These are phyloP conservation scores for Stromatinia cepivora DNA, from an alignment of 2,329 filamentous ascomycete genomes.

Conservation along the genomic window DNA sequence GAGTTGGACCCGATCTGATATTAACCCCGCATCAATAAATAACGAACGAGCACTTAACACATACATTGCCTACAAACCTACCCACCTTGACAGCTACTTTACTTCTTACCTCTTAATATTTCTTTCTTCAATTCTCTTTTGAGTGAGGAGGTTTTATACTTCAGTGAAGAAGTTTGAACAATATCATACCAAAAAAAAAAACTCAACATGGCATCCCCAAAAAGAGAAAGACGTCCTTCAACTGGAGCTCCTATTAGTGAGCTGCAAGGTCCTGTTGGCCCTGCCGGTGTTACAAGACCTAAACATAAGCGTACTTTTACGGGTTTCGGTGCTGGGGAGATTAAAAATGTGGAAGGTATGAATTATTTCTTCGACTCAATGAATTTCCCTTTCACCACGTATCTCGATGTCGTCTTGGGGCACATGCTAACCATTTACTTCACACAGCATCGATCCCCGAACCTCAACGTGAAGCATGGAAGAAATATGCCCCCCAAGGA, in stretches of 20 bases:
- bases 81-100: background rate
- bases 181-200: background rate
- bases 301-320: constrained; percentile 98
- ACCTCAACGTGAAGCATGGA: constrained; percentile 79
- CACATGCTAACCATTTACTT: constrained; percentile 12
- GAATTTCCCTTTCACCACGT: background rate
- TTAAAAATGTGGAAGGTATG: constrained; percentile 88
- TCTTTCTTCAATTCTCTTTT: background rate
- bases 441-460: constrained; percentile 77
- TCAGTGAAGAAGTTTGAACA: background rate
- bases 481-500: constrained; percentile 59
- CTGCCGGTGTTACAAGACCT: constrained; percentile 74
- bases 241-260: constrained; percentile 81
- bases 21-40: constrained; percentile 2
- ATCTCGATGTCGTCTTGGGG: no score
- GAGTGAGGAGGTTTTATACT: background rate
- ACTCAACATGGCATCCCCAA: constrained; percentile 6
- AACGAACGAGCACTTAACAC: constrained; percentile 10
- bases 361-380: constrained; percentile 18
- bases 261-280: constrained; percentile 82
- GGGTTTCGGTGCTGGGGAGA: constrained; percentile 85
- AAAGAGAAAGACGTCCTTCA: constrained; percentile 75
- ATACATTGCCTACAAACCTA: background rate
- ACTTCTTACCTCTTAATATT: background rate
- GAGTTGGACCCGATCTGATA: constrained; percentile 8